A percentile compares a stretch with the other conserved stretches of the same genome.
phyloP scores from a whole-genome alignment of 192 early-diverging fungal genomes.

The Coemansia sp. region DNA sequence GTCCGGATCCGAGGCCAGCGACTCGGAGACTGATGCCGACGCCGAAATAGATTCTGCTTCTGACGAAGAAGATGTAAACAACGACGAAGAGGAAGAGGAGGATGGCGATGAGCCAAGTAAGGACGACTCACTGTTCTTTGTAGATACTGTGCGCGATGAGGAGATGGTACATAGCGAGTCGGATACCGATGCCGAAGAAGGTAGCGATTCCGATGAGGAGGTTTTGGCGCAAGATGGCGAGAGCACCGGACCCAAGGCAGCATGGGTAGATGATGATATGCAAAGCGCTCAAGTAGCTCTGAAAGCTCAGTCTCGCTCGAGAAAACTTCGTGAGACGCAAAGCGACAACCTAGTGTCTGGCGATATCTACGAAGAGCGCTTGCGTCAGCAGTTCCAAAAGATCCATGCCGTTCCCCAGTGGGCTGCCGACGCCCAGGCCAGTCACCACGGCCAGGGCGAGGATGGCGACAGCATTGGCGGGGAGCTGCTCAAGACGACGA shows the following conservation, averaged over 20 bases:
- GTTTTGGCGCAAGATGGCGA: constrained; percentile 34
- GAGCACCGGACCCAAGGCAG: constrained; percentile 41
- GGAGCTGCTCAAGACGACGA: constrained; percentile 29
- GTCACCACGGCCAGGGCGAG: constrained; percentile 50
- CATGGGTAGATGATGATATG: constrained; percentile 83
- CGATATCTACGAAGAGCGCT: constrained; percentile 77
- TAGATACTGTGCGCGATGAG: constrained; percentile 33
- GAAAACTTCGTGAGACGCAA: constrained; percentile 76
- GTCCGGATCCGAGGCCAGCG: not conserved
- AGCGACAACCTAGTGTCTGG: constrained; percentile 74
- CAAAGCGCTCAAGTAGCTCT: constrained; percentile 71
- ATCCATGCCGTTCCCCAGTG: constrained; percentile 84
- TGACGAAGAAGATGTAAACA: not conserved
- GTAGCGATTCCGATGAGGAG: not conserved
- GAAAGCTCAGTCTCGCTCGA: constrained; percentile 58
- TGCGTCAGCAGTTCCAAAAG: constrained; percentile 82
- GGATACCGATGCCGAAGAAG: not conserved
- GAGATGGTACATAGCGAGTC: not conserved
- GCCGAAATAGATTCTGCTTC: not conserved
- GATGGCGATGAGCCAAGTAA: not conserved
- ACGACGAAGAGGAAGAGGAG: not conserved
- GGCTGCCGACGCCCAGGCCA: constrained; percentile 55
- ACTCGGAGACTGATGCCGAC: not conserved
- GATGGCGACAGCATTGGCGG: constrained; percentile 49
- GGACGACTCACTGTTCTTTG: constrained; percentile 32